These are phyloP conservation scores for Aciculoconidium aculeatum DNA, from an alignment of 805 yeast species.

Conservation along the genomic window DNA sequence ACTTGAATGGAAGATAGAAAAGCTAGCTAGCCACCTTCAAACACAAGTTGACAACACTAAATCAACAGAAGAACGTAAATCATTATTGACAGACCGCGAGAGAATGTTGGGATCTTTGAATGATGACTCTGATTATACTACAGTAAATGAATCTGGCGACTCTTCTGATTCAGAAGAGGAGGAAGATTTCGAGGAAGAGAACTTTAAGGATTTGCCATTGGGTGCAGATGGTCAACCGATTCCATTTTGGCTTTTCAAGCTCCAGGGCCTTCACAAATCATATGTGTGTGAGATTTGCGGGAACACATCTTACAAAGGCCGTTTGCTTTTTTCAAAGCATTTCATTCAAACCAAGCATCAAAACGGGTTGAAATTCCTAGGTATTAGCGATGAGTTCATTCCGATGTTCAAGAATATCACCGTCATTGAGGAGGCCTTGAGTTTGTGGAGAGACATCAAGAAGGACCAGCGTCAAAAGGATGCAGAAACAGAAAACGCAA, in stretches of 20 bases:
- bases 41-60: conserved; percentile 41
- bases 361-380: conserved; percentile 69
- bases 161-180: conserved; percentile 25
- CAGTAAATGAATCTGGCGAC: conserved; percentile 19
- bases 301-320: conserved; percentile 63
- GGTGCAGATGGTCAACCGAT: conserved; percentile 91
- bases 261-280: conserved; percentile 74
- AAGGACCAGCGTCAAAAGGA: conserved; percentile 30
- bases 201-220: conserved; percentile 60
- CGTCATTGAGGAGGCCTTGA: conserved; percentile 60
- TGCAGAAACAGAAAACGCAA: conserved; percentile 44
- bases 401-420: conserved; percentile 57
- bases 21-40: conserved; percentile 3
- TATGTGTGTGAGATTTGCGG: conserved; percentile 87
- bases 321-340: conserved; percentile 66
- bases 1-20: conserved; percentile 3
- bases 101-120: conserved; percentile 42
- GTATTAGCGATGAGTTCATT: conserved; percentile 47
- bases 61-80: conserved; percentile 56
- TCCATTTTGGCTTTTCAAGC: conserved; percentile 88
- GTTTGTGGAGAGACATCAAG: conserved; percentile 47
- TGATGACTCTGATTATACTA: conserved; percentile 37
- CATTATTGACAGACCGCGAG: conserved; percentile 68
- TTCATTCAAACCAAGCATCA: conserved; percentile 66
- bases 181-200: conserved; percentile 21